A percentile compares a stretch with the other conserved stretches of the same genome.
Evolutionary conservation across 2,329 filamentous ascomycete genomes (phyloP).

Genomic region (Zasmidium citrigriseum): DNA sequence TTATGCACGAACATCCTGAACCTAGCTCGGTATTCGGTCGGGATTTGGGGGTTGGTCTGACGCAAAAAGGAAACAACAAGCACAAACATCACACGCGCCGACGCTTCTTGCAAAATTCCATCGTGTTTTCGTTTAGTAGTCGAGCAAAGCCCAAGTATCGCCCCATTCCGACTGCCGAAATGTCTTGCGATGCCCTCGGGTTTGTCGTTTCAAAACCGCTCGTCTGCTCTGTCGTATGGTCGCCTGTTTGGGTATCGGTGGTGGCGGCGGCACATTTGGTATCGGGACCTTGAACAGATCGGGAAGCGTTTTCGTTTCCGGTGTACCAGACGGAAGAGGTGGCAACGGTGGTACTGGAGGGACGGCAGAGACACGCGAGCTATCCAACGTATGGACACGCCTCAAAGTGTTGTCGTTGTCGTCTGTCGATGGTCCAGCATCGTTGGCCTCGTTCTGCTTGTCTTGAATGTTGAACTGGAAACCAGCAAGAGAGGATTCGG

Average conservation of each 20-base stretch:
- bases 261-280: not conserved
- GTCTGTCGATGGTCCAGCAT: not conserved
- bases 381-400: not conserved
- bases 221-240: not conserved
- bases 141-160: constrained; percentile 7
- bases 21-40: not conserved
- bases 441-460: not conserved
- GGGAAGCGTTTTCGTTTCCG: not conserved
- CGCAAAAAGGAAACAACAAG: not conserved
- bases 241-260: not conserved
- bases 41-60: not conserved
- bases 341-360: not conserved
- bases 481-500: constrained; percentile 1
- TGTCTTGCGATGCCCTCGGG: constrained; percentile 5
- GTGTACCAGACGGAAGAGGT: not conserved
- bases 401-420: not conserved
- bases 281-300: not conserved
- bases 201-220: not conserved
- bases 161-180: constrained; percentile 1
- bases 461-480: not conserved
- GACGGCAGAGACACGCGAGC: not conserved
- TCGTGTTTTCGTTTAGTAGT: constrained; percentile 4
- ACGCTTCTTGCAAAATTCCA: not conserved
- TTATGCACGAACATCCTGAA: not conserved
- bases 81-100: not conserved